Evolutionary conservation across 805 yeast genomes (phyloP).

Genomic region (Wickerhamomyces mucosus): DNA sequence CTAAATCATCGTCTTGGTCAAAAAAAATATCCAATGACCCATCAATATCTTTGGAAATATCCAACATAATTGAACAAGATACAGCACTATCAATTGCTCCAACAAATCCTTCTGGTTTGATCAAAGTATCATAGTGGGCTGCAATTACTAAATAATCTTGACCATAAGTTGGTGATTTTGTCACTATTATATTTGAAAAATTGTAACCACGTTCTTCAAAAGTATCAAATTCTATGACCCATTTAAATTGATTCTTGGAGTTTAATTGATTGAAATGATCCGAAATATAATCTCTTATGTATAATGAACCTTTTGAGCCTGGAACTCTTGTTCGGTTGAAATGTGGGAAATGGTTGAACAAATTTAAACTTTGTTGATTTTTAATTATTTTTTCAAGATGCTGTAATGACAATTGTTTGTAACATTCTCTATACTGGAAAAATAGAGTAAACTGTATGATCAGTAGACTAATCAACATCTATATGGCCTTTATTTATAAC

Average conservation of each 20-base stretch:
- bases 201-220: conserved; percentile 27
- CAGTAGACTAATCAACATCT: not conserved
- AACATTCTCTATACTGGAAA: too few relatives aligned
- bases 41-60: conserved; percentile 25
- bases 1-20: conserved; percentile 6
- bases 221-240: conserved; percentile 23
- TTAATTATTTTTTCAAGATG: too few relatives aligned
- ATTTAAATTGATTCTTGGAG: conserved; percentile 17
- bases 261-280: conserved; percentile 22
- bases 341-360: conserved; percentile 19
- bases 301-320: conserved; percentile 30
- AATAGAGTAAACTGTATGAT: too few relatives aligned
- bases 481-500: not conserved
- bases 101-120: conserved; percentile 41
- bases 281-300: conserved; percentile 28
- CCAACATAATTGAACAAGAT: conserved; percentile 43
- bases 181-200: conserved; percentile 30
- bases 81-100: conserved; percentile 56
- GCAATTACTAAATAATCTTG: conserved; percentile 29
- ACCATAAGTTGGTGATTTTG: conserved; percentile 15
- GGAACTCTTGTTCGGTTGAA: conserved; percentile 32
- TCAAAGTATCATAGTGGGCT: conserved; percentile 45
- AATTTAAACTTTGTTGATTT: too few relatives aligned
- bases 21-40: conserved; percentile 10
- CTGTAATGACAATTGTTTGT: too few relatives aligned